Base-by-base conservation (phyloP, 2,329 filamentous ascomycete species). In the Trichophyton mentagrophytes region DNA sequence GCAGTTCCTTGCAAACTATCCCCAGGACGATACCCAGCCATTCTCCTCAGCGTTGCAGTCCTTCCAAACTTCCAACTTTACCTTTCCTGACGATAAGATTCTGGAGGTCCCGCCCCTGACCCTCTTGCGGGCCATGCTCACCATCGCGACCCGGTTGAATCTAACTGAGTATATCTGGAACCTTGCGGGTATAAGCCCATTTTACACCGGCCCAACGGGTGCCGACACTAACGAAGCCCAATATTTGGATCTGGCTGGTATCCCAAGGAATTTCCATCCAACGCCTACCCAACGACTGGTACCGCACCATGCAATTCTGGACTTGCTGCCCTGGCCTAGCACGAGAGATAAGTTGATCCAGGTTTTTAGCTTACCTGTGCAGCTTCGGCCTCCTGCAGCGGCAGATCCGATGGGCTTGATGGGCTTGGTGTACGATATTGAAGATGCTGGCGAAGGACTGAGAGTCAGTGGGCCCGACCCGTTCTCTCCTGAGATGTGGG, bases 291-390 rank as follows among this genome's bases (percentile, higher is more conserved):
- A 84, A 66, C 66, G 75, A 7, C 64, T 73, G 1, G 70, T 82
- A 13, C 78, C 80, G 1, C 82, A 85, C 63, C 82, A 84, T 64
- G 81, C 82, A 1, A 61, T 83, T 11, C 68, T 85, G 9, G 82
- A 85, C 66, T 70, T 84, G 30, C 69, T 85, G 1, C 82, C 82
- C 0, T 85, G 82, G 82, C 80, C 82, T 1, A 71, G 67, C 17
- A 78, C 79, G 40, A 74, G 82, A 6, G 78, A 82, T 63, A 78
- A 78, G 61, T 69, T 81, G 42, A 80, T 85, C 64, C 73, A 74
- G 63, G 71, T 83, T 36, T 72, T 84, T 59, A 72, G 71, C 15
- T 69, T 84, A 33, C 81, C 80, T 0, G 74, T 76, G 1, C 69
- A 75, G 36, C 64, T 76, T 42, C 76, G 80, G 33, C 82, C 82